A percentile compares a stretch with the other conserved stretches of the same genome.
Conservation (phyloP, 2,329 filamentous ascomycete species). For the Leptographium radiaticola region DNA sequence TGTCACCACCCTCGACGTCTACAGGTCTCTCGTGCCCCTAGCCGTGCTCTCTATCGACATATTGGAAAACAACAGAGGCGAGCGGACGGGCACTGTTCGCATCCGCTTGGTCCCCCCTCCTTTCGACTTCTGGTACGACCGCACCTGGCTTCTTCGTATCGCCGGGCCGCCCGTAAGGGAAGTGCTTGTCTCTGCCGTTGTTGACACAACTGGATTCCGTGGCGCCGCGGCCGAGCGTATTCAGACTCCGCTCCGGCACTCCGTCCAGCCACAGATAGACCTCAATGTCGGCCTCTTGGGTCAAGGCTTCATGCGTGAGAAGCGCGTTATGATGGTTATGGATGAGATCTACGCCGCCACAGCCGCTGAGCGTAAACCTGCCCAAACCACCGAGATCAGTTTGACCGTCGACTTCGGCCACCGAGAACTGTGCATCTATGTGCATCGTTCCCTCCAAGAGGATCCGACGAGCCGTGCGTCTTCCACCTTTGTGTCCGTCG, state of each 20-base stretch:
- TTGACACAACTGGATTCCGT: slow-evolving; percentile 6
- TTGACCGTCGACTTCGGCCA: slow-evolving; percentile 5
- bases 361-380: too few relatives aligned
- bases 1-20: slow-evolving; percentile 31
- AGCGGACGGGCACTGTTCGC: slow-evolving; percentile 26
- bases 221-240: not conserved
- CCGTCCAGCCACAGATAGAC: slow-evolving; percentile 21
- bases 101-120: slow-evolving; percentile 44
- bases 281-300: slow-evolving; percentile 35
- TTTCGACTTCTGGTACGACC: slow-evolving; percentile 34
- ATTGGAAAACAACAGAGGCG: slow-evolving; percentile 27
- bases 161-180: not conserved
- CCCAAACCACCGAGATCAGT: slow-evolving; percentile 11
- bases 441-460: slow-evolving; percentile 4
- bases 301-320: slow-evolving; percentile 47
- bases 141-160: slow-evolving; percentile 3
- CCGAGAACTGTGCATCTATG: slow-evolving; percentile 4
- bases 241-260: slow-evolving; percentile 7
- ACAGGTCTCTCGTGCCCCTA: slow-evolving; percentile 30
- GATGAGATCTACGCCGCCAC: slow-evolving; percentile 22
- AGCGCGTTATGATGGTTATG: slow-evolving; percentile 46
- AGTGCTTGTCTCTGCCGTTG: not conserved
- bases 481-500: not conserved
- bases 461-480: too few relatives aligned
- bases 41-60: slow-evolving; percentile 36